Base-by-base conservation (phyloP, 139 green algal species). In the Desmodesmus armatus region DNA sequence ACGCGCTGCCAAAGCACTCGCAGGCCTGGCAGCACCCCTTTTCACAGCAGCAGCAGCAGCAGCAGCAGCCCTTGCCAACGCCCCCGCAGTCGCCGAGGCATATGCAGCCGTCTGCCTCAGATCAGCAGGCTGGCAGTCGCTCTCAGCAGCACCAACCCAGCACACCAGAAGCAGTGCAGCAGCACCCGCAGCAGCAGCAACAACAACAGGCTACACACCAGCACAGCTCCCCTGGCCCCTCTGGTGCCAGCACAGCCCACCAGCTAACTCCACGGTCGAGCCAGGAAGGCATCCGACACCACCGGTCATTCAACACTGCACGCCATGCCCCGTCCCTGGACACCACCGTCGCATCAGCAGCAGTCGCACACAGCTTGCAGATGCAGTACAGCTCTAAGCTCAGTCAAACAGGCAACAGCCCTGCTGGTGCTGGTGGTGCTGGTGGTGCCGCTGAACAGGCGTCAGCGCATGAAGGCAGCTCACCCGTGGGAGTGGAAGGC, bases 291-390 rank as follows among this genome's bases (percentile, higher is more conserved):
- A 35, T 44, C 25, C 53, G 49, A 27, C 47, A 51, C 47, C 47
- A 33, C 0, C 44, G 35, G n/a, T n/a, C 6, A 2, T 67, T 80
- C 73, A 80, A 80, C 73, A 80, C 73, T 43, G 39, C 73, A 5
- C 73, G 73, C 35, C 44, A 80, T 23, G 40, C 41, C 27, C 73
- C 73, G 33, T 80, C 73, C 25, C 15, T 80, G 19, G 73, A 80
- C 41, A 41, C 21, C 27, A 80, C 73, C 23, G 17, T 80, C 2
- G 29, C 73, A 49, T 51, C 49, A 37, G 73, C 73, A 51, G 73
- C 73, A 23, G 73, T 80, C 5, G 73, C 73, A 21, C 47, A 49
- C 47, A 80, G 73, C 35, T 44, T 80, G 73, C 44, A 60, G 55
- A 51, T 69, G 33, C 73, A 80, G 49, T 80, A 80, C 31, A n/a